phyloP scores from a whole-genome alignment of 495 filamentous ascomycete genomes.

The Penicillium lividum region DNA sequence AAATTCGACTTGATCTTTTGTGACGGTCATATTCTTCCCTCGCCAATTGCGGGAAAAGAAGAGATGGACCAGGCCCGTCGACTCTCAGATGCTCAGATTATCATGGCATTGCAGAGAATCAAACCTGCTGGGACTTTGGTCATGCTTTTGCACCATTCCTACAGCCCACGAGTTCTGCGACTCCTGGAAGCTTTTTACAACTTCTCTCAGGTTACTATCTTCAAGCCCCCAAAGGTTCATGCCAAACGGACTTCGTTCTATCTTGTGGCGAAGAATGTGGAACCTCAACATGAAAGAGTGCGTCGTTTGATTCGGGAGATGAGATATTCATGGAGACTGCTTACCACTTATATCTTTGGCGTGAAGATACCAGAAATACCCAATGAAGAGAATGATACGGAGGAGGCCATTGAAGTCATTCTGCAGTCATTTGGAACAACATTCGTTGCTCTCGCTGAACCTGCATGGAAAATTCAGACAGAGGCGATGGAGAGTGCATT shows the following conservation, averaged over 20 bases:
- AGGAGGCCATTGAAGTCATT: neutral
- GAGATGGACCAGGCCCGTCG: neutral
- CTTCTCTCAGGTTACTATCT: slow-evolving; percentile 5
- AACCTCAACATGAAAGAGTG: slow-evolving; percentile 1
- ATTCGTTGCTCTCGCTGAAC: slow-evolving; percentile 6
- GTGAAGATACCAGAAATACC: neutral
- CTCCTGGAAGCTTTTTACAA: slow-evolving; percentile 6
- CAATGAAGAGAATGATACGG: neutral
- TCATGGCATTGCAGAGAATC: slow-evolving; percentile 6
- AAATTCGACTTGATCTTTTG: slow-evolving; percentile 5
- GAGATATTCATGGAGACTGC: slow-evolving; percentile 1
- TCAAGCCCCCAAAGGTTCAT: slow-evolving; percentile 5
- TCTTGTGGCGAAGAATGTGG: slow-evolving; percentile 13
- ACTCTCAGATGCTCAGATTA: slow-evolving; percentile 5
- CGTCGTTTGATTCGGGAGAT: slow-evolving; percentile 1
- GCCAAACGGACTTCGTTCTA: slow-evolving; percentile 11
- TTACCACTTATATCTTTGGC: neutral
- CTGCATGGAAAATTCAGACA: slow-evolving; percentile 11
- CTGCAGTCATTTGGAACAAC: neutral
- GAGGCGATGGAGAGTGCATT: slow-evolving; percentile 10
- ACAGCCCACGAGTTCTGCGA: slow-evolving; percentile 1
- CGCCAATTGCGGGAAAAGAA: neutral
- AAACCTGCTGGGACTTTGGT: slow-evolving; percentile 9
- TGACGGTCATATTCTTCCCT: slow-evolving; percentile 5
- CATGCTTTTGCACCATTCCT: slow-evolving; percentile 9